Evolutionary conservation across 1,284 basidiomycete genomes (phyloP).

Genomic region (Porogramme epimiltina): DNA sequence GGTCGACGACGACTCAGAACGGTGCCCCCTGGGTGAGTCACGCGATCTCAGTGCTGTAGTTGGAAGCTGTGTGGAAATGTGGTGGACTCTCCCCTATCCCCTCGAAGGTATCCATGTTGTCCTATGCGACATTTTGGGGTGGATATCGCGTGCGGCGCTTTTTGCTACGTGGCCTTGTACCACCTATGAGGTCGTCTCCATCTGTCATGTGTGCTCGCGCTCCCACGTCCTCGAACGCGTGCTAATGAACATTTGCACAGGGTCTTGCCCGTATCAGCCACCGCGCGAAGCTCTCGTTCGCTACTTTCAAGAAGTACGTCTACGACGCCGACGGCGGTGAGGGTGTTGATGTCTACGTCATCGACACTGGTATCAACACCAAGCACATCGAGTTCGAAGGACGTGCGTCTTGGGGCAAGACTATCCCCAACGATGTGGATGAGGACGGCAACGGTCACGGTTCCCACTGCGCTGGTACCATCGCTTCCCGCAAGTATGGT

Average conservation of each 20-base stretch:
- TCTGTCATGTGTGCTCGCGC: background rate
- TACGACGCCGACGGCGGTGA: slow-evolving; percentile 80
- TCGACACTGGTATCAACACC: slow-evolving; percentile 90
- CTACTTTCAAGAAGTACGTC: slow-evolving; percentile 88
- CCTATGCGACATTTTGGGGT: too few species aligned
- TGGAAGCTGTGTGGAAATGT: background rate
- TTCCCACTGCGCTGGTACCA: slow-evolving; percentile 45
- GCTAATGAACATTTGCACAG: slow-evolving; percentile 39
- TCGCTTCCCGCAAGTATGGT: slow-evolving; percentile 65
- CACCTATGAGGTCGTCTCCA: background rate
- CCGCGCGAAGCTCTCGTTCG: slow-evolving; percentile 74
- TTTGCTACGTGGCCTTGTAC: too few species aligned
- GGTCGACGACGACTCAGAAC: slow-evolving; percentile 66
- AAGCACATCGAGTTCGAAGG: slow-evolving; percentile 84
- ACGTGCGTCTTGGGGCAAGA: slow-evolving; percentile 41
- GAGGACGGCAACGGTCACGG: slow-evolving; percentile 44
- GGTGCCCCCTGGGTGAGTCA: slow-evolving; percentile 87
- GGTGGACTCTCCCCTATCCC: too few species aligned
- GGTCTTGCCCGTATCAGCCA: slow-evolving; percentile 97
- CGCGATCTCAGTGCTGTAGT: slow-evolving; percentile 1
- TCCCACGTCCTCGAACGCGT: too few species aligned
- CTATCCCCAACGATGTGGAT: slow-evolving; percentile 56
- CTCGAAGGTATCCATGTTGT: too few species aligned
- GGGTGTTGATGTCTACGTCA: slow-evolving; percentile 75
- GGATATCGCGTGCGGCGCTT: too few species aligned